These are phyloP conservation scores for Acacia acuminata DNA, from an alignment of 306 rosid genomes.

Conservation along the genomic window DNA sequence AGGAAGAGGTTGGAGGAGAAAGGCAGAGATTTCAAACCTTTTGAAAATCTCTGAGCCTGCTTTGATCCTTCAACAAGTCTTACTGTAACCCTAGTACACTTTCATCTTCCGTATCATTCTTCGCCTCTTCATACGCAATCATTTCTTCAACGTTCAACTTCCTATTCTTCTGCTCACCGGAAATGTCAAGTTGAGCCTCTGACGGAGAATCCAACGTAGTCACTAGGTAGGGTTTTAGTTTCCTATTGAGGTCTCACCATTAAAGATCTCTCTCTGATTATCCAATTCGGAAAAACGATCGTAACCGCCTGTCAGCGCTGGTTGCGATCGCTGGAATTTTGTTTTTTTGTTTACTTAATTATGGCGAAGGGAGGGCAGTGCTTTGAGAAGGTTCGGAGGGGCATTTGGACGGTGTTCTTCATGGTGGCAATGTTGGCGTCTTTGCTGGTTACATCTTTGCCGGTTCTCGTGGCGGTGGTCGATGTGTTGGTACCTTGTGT, in stretches of 20 bases:
- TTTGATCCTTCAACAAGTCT: constrained; percentile 21
- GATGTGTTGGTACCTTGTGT: constrained; percentile 83
- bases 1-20: constrained; percentile 34
- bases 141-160: constrained; percentile 33
- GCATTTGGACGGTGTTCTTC: constrained; percentile 78
- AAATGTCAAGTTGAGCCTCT: neutral
- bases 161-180: constrained; percentile 24
- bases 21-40: constrained; percentile 30
- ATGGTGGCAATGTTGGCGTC: constrained; percentile 92
- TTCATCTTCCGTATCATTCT: constrained; percentile 18
- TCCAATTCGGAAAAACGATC: constrained; percentile 8
- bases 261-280: constrained; percentile 36
- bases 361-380: constrained; percentile 85
- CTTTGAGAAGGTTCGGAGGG: constrained; percentile 74
- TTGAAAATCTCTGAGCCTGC: constrained; percentile 23
- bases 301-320: neutral
- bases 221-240: constrained; percentile 52
- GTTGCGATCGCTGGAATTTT: constrained; percentile 25
- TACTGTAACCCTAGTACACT: constrained; percentile 42
- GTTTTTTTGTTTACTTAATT: neutral
- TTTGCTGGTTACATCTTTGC: constrained; percentile 80
- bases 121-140: constrained; percentile 11
- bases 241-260: constrained; percentile 22
- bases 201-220: neutral
- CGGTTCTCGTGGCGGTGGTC: constrained; percentile 74